Conservation (phyloP, 257 asterid genomes). For the Solanum ossicruentum region DNA sequence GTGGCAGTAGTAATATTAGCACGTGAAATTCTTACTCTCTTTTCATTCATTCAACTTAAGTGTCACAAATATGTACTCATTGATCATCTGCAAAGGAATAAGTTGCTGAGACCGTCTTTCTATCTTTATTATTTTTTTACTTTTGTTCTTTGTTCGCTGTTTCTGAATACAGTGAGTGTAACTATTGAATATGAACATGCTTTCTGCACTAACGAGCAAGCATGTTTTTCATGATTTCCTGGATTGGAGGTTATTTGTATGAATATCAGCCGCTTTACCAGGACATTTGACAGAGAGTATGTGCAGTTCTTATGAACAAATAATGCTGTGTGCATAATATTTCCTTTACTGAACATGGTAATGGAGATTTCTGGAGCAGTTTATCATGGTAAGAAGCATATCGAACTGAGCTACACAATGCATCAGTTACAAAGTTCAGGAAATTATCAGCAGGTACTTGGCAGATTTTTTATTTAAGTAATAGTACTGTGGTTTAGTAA, state of each 20-base stretch:
- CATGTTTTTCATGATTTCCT: not conserved
- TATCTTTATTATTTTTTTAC: not conserved
- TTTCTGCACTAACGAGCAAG: not conserved
- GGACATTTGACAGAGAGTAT: not conserved
- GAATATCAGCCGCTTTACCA: not conserved
- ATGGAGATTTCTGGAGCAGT: not conserved
- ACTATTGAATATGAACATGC: not conserved
- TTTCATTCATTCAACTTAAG: not conserved
- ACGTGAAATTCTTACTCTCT: constrained; percentile 3
- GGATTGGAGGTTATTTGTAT: not conserved
- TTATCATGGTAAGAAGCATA: not conserved
- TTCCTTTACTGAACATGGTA: not conserved
- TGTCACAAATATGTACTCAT: not conserved
- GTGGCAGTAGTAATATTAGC: constrained; percentile 20
- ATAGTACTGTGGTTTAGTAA: not conserved
- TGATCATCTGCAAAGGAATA: not conserved
- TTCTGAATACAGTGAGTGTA: not conserved
- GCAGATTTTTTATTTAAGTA: not conserved
- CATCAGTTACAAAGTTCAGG: not conserved
- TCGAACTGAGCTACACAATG: not conserved
- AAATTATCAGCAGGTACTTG: not conserved
- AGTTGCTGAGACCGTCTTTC: not conserved
- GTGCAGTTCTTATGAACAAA: not conserved
- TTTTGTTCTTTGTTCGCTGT: not conserved
- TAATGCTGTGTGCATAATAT: not conserved